A percentile compares a stretch with the other conserved stretches of the same genome.
phyloP scores from a whole-genome alignment of 345 rosid genomes.

The Orychophragmus violaceus region DNA sequence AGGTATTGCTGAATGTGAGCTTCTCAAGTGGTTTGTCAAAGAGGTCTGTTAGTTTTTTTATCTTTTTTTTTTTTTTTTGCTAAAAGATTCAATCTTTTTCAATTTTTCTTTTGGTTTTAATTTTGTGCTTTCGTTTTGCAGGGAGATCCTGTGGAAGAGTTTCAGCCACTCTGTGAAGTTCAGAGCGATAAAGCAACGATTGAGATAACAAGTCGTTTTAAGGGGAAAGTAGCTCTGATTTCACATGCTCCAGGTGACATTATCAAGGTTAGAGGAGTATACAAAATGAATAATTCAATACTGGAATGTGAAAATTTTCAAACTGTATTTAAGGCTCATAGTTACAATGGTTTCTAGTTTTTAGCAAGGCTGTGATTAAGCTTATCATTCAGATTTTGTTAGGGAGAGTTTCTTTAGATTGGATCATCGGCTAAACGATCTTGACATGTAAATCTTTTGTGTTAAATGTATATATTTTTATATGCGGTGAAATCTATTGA shows the following conservation, averaged over 20 bases:
- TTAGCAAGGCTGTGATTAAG: neutral
- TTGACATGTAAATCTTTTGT: neutral
- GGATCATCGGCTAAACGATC: neutral
- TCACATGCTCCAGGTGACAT: constrained; percentile 69
- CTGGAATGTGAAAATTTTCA: neutral
- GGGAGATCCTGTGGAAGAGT: constrained; percentile 88
- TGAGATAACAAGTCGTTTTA: constrained; percentile 91
- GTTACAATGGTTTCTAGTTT: neutral
- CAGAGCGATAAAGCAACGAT: constrained; percentile 98
- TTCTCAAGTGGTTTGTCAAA: constrained; percentile 82
- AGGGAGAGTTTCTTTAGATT: neutral
- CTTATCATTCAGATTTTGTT: neutral
- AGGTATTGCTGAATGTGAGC: constrained; percentile 97
- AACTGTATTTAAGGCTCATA: constrained; percentile 1
- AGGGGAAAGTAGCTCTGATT: constrained; percentile 61
- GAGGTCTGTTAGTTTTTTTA: constrained; percentile 53
- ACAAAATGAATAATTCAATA: neutral
- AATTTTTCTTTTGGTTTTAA: neutral
- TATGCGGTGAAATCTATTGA: neutral
- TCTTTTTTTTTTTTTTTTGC: neutral
- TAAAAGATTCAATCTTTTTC: neutral
- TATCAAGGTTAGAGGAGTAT: constrained; percentile 55
- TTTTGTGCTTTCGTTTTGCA: constrained; percentile 25
- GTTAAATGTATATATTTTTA: neutral
- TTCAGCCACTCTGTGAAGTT: constrained; percentile 94